These are phyloP conservation scores for Anisogramma anomala DNA, from an alignment of 2,329 filamentous ascomycete species.

Conservation along the genomic window DNA sequence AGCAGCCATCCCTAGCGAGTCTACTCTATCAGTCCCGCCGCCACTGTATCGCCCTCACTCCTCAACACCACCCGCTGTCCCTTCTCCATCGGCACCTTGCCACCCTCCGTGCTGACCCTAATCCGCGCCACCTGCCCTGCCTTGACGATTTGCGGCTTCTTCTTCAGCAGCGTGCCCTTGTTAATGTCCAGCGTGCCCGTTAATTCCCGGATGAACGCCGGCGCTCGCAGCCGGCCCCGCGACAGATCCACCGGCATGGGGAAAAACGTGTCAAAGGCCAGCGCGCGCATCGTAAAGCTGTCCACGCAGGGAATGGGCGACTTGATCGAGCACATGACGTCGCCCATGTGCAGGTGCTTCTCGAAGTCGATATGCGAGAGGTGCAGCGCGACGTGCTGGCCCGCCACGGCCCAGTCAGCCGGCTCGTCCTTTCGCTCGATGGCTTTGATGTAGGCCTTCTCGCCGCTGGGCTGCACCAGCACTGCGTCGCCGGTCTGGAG, in stretches of 20 bases:
- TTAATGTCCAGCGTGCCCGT: constrained; percentile 67
- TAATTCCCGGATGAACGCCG: constrained; percentile 62
- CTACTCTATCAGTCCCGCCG: constrained; percentile 73
- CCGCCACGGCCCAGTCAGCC: constrained; percentile 82
- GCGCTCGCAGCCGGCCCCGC: constrained; percentile 66
- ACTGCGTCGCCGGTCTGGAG: constrained; percentile 76
- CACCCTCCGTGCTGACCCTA: constrained; percentile 55
- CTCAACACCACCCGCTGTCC: constrained; percentile 73
- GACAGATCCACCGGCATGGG: constrained; percentile 87
- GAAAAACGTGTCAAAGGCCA: constrained; percentile 81
- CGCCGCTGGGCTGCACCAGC: constrained; percentile 66
- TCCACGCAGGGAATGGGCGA: constrained; percentile 60
- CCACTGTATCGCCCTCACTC: constrained; percentile 71
- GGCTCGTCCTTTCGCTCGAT: constrained; percentile 64
- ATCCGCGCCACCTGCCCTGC: constrained; percentile 69
- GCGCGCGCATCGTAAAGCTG: constrained; percentile 67
- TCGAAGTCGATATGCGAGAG: constrained; percentile 68
- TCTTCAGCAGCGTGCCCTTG: constrained; percentile 64
- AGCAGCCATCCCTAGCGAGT: not conserved
- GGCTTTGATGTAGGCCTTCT: constrained; percentile 70
- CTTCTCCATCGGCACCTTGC: constrained; percentile 66
- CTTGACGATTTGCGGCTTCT: constrained; percentile 73
- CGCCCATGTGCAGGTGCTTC: constrained; percentile 68
- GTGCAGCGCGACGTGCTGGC: constrained; percentile 78
- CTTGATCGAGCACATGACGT: constrained; percentile 66